Percentiles rank a stretch among this genome's conserved stretches.
Evolutionary conservation across 306 rosid species (phyloP).

Genomic region (Begonia masoniana): DNA sequence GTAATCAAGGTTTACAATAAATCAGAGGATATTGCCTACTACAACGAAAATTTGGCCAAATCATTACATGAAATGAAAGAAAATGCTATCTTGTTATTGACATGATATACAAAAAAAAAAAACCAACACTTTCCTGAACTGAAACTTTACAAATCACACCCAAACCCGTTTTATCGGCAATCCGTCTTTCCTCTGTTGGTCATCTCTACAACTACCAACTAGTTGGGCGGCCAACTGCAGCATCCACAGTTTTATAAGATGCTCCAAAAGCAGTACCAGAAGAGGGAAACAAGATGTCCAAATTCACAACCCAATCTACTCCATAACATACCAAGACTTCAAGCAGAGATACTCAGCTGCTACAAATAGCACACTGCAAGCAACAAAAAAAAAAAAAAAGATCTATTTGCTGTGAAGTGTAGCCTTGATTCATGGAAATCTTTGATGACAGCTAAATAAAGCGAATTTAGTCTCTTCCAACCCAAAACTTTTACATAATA

Average conservation of each 20-base stretch:
- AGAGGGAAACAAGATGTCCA: conserved; percentile 15
- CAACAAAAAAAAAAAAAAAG: background rate
- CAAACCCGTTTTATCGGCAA: conserved; percentile 14
- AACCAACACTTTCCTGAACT: background rate
- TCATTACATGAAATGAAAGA: background rate
- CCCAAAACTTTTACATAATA: too few species aligned
- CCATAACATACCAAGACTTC: conserved; percentile 15
- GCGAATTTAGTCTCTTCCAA: too few species aligned
- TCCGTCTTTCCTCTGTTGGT: conserved; percentile 14
- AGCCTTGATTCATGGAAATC: too few species aligned
- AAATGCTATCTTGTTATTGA: conserved; percentile 12
- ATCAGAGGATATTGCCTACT: conserved; percentile 13
- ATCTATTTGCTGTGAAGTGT: too few species aligned
- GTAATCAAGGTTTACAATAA: background rate
- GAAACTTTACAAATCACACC: background rate
- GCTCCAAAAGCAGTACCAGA: conserved; percentile 22
- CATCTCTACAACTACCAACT: conserved; percentile 8
- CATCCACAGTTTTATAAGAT: conserved; percentile 42
- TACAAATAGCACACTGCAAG: conserved; percentile 21
- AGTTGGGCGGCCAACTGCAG: conserved; percentile 16
- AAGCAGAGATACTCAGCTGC: conserved; percentile 18
- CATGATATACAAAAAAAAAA: conserved; percentile 12
- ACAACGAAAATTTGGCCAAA: conserved; percentile 6
- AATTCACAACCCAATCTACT: conserved; percentile 24
- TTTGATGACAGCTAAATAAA: too few species aligned